These are phyloP conservation scores for Pulveroboletus frians DNA, from an alignment of 768 basidiomycete species.

Conservation along the genomic window DNA sequence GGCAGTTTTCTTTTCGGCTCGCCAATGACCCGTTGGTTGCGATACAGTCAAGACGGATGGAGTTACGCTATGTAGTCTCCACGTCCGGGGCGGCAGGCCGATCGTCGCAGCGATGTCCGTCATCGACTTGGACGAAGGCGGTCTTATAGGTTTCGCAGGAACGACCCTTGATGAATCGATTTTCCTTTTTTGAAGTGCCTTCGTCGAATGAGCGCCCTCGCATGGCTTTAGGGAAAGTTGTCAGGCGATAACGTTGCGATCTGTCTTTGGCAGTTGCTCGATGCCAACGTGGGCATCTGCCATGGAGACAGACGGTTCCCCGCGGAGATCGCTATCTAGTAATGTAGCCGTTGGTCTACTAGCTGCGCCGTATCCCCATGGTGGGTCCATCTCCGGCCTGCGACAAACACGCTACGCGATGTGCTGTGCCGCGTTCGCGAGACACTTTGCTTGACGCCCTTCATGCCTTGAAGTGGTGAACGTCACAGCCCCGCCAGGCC, in stretches of 20 bases:
- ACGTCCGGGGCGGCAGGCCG: not conserved
- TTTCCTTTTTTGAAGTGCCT: conserved; percentile 2
- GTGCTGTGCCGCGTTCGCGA: not conserved
- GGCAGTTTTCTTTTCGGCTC: conserved; percentile 10
- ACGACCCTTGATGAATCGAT: conserved; percentile 1
- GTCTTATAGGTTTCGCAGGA: not conserved
- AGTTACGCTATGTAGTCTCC: conserved; percentile 1
- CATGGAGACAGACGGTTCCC: conserved; percentile 28
- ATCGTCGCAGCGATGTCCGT: not conserved
- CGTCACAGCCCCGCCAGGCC: no score
- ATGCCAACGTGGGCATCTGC: conserved; percentile 23
- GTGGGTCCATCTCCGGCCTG: conserved; percentile 21
- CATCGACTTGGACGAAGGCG: no score
- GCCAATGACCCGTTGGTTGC: not conserved
- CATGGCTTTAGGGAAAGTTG: conserved; percentile 13
- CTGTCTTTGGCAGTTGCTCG: conserved; percentile 16
- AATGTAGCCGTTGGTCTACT: conserved; percentile 6
- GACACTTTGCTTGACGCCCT: no score
- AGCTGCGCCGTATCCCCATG: conserved; percentile 23
- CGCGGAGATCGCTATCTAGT: conserved; percentile 25
- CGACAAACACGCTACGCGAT: conserved; percentile 5
- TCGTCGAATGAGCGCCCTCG: conserved; percentile 3
- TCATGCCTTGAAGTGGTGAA: no score
- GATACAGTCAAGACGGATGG: conserved; percentile 2
- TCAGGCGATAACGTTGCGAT: conserved; percentile 21